Conservation (phyloP, 371 early-diverging fungal species). For the Choanephora cucurbitarum region DNA sequence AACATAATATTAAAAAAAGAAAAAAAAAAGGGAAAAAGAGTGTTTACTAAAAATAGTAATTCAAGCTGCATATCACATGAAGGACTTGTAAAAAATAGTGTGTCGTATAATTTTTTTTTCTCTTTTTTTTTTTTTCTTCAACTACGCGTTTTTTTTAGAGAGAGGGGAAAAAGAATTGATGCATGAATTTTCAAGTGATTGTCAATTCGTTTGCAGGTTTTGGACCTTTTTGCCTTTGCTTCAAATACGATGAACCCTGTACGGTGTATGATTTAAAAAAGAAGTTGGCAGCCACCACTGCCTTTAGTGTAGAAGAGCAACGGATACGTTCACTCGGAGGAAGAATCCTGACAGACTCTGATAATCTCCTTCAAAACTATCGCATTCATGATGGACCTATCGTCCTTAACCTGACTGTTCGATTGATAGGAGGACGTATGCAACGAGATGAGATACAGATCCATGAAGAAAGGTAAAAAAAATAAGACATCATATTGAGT, state of each 20-base stretch:
- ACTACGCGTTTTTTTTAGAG: no score
- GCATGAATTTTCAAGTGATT: slow-evolving; percentile 26
- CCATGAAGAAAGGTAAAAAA: no score
- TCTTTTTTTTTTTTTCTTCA: no score
- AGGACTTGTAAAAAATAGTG: no score
- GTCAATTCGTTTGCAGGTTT: slow-evolving; percentile 27
- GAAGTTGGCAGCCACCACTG: slow-evolving; percentile 10
- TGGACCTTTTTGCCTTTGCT: slow-evolving; percentile 25
- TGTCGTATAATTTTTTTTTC: background rate
- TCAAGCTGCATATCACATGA: no score
- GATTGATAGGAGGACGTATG: slow-evolving; percentile 17
- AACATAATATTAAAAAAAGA: no score
- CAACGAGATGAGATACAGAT: background rate
- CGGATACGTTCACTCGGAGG: slow-evolving; percentile 23
- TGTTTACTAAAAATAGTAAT: no score
- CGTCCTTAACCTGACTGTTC: slow-evolving; percentile 22
- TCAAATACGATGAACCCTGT: slow-evolving; percentile 6
- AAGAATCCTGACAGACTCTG: slow-evolving; percentile 18
- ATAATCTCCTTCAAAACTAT: slow-evolving; percentile 13
- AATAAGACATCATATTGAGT: no score
- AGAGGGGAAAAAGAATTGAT: background rate
- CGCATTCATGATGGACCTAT: slow-evolving; percentile 11
- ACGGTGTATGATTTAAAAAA: slow-evolving; percentile 22
- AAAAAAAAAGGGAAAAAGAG: no score
- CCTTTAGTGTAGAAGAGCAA: slow-evolving; percentile 19